These are phyloP conservation scores for Nakazawaea peltata DNA, from an alignment of 805 yeast genomes.

Conservation along the genomic window DNA sequence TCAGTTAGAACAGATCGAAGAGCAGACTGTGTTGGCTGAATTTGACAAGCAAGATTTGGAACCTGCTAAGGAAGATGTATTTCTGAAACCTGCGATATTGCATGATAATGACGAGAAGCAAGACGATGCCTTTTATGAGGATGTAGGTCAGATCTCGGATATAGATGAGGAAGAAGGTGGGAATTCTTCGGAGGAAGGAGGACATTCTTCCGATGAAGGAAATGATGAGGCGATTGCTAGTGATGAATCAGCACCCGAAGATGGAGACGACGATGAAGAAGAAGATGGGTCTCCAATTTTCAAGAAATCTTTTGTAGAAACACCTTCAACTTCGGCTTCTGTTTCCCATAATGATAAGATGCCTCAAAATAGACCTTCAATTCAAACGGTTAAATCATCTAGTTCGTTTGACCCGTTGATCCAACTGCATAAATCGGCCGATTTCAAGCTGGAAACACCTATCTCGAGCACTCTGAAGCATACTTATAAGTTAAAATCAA, in stretches of 20 bases:
- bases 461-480: slow-evolving; percentile 9
- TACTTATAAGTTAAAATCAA: slow-evolving; percentile 56
- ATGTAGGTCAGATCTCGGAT: slow-evolving; percentile 14
- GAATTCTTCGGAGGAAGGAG: slow-evolving; percentile 13
- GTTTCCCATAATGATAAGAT: neutral
- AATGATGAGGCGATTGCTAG: slow-evolving; percentile 12
- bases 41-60: slow-evolving; percentile 21
- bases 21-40: slow-evolving; percentile 20
- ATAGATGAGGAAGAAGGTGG: slow-evolving; percentile 13
- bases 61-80: slow-evolving; percentile 7
- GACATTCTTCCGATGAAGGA: slow-evolving; percentile 12
- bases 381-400: neutral
- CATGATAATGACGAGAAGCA: slow-evolving; percentile 16
- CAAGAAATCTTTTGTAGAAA: slow-evolving; percentile 1
- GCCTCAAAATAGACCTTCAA: neutral
- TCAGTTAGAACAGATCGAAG: slow-evolving; percentile 10
- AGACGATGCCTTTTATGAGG: slow-evolving; percentile 16
- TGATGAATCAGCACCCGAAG: slow-evolving; percentile 12
- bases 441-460: neutral
- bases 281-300: slow-evolving; percentile 1
- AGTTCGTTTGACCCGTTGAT: slow-evolving; percentile 1
- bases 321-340: slow-evolving; percentile 5
- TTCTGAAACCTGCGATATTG: slow-evolving; percentile 7
- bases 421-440: neutral
- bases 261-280: slow-evolving; percentile 12